Base-by-base conservation (phyloP, 495 filamentous ascomycete species). In the Xylaria grammica region DNA sequence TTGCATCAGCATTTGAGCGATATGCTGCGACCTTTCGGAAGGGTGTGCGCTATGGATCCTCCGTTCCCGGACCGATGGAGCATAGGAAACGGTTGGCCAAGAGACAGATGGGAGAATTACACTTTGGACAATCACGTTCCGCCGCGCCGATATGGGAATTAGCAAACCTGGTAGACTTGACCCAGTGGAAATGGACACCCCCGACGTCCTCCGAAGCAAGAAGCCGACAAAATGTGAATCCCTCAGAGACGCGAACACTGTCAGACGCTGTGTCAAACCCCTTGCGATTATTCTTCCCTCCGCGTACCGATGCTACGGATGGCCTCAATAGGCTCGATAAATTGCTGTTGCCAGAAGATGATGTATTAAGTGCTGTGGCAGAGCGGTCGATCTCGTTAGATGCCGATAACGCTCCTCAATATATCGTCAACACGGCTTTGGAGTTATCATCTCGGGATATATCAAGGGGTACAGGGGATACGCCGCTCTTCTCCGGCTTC, bases 11-110 rank as follows among this genome's bases (percentile, higher is more conserved):
- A 10, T 82, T 82, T 45, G 73, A 80, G 22, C 74, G 74, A 5
- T 84, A 77, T 69, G 77, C 72, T 44, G 57, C 61, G 26, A 67
- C 70, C 3, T 78, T 72, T 6, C 59, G 64, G 27, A 63, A 51
- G 4, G 45, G 60, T 20, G 61, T 46, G 27, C 69, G 74, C 40
- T 30, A 67, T 65, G 67, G 62, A 51, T 72, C 71, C 53, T 74
- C 68, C 22, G 63, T 69, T 11, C 78, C 82, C 4, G 83, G 82
- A 0, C 83, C 83, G 22, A 75, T 85, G 65, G 84, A 86, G 70
- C 77, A 75, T 70, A 77, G 82, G 6, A 81, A 82, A 36, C 78
- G 82, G 20, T 65, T 84, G 54, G 82, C 83, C n/a, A 82, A 76
- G 55, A 75, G 84, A 58, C 77, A 77, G 27, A 80, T 86, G 76